Percentiles rank a stretch among this genome's conserved stretches.
phyloP scores from a whole-genome alignment of 495 filamentous ascomycete genomes.

The Lophiotrema nucula region DNA sequence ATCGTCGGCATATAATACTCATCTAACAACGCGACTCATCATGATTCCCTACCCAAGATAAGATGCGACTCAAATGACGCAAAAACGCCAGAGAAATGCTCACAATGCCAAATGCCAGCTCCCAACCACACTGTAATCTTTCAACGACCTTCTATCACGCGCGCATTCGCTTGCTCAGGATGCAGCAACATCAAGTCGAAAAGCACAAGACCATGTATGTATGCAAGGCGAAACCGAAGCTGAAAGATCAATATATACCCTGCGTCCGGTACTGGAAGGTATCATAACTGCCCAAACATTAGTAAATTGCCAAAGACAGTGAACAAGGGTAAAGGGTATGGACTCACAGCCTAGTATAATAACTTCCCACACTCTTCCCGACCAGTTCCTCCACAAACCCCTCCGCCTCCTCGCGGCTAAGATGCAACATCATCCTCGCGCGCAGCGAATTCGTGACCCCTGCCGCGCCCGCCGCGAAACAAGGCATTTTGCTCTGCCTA shows the following conservation, averaged over 20 bases:
- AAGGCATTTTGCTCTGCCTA: conserved; percentile 71
- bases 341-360: conserved; percentile 70
- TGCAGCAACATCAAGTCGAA: too few relatives aligned
- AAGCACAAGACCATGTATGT: too few relatives aligned
- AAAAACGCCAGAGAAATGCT: too few relatives aligned
- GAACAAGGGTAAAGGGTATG: neutral
- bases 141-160: too few relatives aligned
- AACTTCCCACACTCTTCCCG: conserved; percentile 68
- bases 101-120: too few relatives aligned
- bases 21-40: too few relatives aligned
- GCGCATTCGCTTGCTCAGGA: too few relatives aligned
- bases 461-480: conserved; percentile 62
- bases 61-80: too few relatives aligned
- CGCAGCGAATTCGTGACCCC: conserved; percentile 62
- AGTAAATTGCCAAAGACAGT: too few relatives aligned
- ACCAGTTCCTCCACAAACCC: conserved; percentile 72
- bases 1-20: too few relatives aligned
- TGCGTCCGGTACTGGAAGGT: conserved; percentile 79
- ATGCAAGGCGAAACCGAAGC: neutral
- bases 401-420: conserved; percentile 72
- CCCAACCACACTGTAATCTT: too few relatives aligned
- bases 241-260: conserved; percentile 57
- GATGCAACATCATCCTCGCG: conserved; percentile 68
- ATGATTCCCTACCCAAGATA: too few relatives aligned
- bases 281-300: conserved; percentile 64